phyloP scores from a whole-genome alignment of 495 filamentous ascomycete species.

The Trichoderma virens region DNA sequence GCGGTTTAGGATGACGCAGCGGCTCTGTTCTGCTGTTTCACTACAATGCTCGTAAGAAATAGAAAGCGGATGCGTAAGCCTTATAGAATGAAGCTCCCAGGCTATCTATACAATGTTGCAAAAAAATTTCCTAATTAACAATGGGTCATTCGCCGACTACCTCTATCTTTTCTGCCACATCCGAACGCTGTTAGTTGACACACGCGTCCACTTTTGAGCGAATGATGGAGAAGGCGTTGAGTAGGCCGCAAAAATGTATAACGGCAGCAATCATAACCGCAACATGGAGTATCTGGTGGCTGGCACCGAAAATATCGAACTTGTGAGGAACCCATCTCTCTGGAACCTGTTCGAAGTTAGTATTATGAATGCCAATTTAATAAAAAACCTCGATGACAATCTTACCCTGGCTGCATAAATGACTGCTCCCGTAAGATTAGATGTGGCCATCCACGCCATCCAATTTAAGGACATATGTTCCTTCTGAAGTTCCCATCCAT shows the following conservation, averaged over 20 bases:
- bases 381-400: background rate
- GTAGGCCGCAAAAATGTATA: conserved; percentile 12
- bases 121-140: too few species aligned
- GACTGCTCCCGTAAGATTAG: conserved; percentile 65
- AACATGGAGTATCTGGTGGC: conserved; percentile 61
- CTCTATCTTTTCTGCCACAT: too few species aligned
- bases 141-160: too few species aligned
- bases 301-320: conserved; percentile 57
- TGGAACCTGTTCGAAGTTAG: conserved; percentile 31
- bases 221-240: background rate
- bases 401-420: conserved; percentile 49
- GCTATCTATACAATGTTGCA: too few species aligned
- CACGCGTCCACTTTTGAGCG: background rate
- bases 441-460: conserved; percentile 54
- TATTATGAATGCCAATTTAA: conserved; percentile 1
- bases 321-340: conserved; percentile 45
- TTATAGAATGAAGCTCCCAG: too few species aligned
- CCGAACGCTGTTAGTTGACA: too few species aligned
- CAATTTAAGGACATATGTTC: conserved; percentile 61
- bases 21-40: too few species aligned
- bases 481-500: conserved; percentile 53
- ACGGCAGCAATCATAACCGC: conserved; percentile 44
- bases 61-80: too few species aligned
- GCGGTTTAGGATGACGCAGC: too few species aligned
- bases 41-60: too few species aligned